Evolutionary conservation across 768 basidiomycete species (phyloP), one percentile per base, ranked within the genome.

Genomic region (Hydnomerulius pinastri): DNA sequence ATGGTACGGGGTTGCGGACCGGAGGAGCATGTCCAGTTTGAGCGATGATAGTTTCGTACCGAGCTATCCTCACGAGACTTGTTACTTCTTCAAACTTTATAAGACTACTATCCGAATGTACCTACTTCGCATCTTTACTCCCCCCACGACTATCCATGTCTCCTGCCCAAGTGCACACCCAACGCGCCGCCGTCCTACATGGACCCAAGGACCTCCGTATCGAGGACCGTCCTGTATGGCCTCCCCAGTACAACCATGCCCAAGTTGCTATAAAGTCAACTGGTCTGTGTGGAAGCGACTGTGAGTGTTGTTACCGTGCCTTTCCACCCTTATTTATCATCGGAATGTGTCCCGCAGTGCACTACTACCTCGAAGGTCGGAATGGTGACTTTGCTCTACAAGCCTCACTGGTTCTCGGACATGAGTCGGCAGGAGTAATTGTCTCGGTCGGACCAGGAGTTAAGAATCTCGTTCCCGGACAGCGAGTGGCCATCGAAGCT

Each of bases 351-450:
- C 53, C 20, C 28, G 20, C 59, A 95, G 92, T 95, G 9, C 95
- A 97, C 70, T 97, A 98, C 73, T 97, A 89, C 71, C 68, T 75
- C 27, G 86, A 93, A 60, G 93, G 89, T 18, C 82, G 91, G 36
- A 98, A 97, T 68, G 95, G 94, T 41, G 91, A 92, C 68, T 97
- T 95, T 71, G 86, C 84, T 43, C 77, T 97, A 54, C 87, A 83
- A 53, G 77, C 83, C 6, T 94, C 95, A 4, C 82, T 98, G 51
- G 87, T 94, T 39, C 86, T 98, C 27, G 96, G 95, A 21, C 95
- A 98, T 70, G 95, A 98, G 75, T 79, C 93, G 0, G 83, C 90
- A n/a, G 95, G 94, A 28, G 70, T 90, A 62, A 75, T 98, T 61
- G 86, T 87, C 48, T 86, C 91, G n/a, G 77, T 96, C 50, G 89